A percentile compares a stretch with the other conserved stretches of the same genome.
Conservation (phyloP, 164 flowering plant genomes). For the Cinnamomum micranthum region DNA sequence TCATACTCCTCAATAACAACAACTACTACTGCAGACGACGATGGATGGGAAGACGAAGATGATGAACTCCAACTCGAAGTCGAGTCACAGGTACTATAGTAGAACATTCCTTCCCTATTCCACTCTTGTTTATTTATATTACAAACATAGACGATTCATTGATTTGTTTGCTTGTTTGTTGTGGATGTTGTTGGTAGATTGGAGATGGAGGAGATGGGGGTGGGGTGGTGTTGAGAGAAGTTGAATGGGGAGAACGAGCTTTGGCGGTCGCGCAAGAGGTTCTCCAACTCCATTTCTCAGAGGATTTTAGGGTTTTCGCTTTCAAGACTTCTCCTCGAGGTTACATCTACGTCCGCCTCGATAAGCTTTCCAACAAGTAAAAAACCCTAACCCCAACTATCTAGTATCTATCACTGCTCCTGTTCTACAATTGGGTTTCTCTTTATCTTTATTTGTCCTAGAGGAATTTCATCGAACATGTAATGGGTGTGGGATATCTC, state of each 20-base stretch:
- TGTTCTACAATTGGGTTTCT: too few relatives aligned
- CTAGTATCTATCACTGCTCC: too few relatives aligned
- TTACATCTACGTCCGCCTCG: conserved; percentile 75
- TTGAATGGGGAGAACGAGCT: conserved; percentile 74
- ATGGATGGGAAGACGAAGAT: conserved; percentile 7
- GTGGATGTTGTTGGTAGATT: conserved; percentile 32
- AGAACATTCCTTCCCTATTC: not conserved
- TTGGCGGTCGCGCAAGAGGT: conserved; percentile 62
- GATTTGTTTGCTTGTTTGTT: not conserved
- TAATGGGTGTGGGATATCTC: too few relatives aligned
- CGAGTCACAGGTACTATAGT: not conserved
- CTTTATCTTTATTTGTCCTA: too few relatives aligned
- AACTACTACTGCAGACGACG: not conserved
- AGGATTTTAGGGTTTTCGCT: conserved; percentile 54
- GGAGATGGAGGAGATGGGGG: conserved; percentile 99
- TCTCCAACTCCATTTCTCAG: conserved; percentile 32
- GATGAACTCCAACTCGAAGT: not conserved
- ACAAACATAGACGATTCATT: too few relatives aligned
- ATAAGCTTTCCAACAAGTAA: conserved; percentile 71
- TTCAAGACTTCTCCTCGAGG: conserved; percentile 83
- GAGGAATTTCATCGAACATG: too few relatives aligned
- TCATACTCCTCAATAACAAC: too few relatives aligned
- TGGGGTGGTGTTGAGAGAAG: conserved; percentile 64
- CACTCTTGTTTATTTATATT: too few relatives aligned
- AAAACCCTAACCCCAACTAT: conserved; percentile 3